phyloP scores from a whole-genome alignment of 768 basidiomycete genomes.

The Pulveroboletus frians region DNA sequence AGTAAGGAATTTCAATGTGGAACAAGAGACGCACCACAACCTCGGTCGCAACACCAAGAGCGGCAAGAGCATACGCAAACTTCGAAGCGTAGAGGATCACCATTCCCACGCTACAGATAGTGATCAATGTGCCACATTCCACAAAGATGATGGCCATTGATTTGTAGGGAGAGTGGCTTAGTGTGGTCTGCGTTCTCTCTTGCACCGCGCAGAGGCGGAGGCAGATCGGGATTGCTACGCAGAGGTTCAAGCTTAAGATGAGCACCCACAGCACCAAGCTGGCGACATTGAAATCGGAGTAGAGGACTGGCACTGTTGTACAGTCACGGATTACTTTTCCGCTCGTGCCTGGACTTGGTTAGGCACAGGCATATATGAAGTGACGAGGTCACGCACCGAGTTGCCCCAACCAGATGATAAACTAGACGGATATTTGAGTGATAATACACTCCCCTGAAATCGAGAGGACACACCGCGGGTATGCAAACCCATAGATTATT shows the following conservation, averaged over 20 bases:
- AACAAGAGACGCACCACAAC: conserved; percentile 10
- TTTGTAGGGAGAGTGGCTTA: conserved; percentile 6
- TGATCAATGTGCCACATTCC: conserved; percentile 17
- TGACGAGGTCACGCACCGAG: conserved; percentile 7
- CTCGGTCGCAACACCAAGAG: conserved; percentile 13
- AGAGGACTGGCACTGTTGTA: background rate
- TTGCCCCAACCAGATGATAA: conserved; percentile 18
- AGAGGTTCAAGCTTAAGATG: conserved; percentile 13
- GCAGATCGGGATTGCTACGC: conserved; percentile 13
- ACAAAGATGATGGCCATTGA: conserved; percentile 15
- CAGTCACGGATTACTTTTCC: background rate
- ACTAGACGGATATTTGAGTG: background rate
- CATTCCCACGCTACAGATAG: conserved; percentile 4
- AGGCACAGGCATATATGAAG: background rate
- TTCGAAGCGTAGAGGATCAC: conserved; percentile 3
- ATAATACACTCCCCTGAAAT: background rate
- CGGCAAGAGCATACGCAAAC: background rate
- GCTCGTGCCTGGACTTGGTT: conserved; percentile 8
- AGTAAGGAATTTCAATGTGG: too few relatives aligned
- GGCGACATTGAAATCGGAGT: background rate
- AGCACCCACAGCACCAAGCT: conserved; percentile 11
- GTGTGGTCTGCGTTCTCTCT: background rate
- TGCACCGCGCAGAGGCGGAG: conserved; percentile 12
- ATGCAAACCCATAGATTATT: conserved; percentile 8
- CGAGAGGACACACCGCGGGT: conserved; percentile 12